Conservation (phyloP, 257 asterid genomes). For the Echites panduratus region DNA sequence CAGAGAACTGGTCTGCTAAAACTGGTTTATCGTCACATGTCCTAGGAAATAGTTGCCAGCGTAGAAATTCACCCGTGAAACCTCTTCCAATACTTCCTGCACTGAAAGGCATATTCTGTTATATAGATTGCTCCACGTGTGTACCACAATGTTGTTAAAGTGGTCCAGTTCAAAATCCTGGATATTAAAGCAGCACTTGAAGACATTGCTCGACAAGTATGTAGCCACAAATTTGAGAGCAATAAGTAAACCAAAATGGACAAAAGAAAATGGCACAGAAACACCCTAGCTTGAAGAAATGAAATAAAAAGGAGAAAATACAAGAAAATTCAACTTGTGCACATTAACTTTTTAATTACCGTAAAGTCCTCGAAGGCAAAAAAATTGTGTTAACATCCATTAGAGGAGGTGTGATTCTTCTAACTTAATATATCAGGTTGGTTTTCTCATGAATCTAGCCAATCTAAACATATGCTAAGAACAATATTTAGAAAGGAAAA, state of each 20-base stretch:
- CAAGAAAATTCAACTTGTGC: neutral
- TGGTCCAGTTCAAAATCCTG: neutral
- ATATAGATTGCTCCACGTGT: slow-evolving; percentile 9
- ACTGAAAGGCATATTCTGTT: slow-evolving; percentile 41
- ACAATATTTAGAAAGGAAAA: neutral
- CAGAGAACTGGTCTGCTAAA: slow-evolving; percentile 85
- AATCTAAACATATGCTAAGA: neutral
- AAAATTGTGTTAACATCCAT: neutral
- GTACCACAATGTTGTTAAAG: neutral
- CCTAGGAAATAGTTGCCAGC: slow-evolving; percentile 87
- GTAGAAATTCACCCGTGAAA: slow-evolving; percentile 81
- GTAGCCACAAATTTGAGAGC: neutral
- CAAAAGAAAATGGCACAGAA: neutral
- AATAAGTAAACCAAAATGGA: neutral
- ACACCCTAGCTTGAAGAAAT: neutral
- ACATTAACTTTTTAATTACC: neutral
- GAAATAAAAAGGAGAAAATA: neutral
- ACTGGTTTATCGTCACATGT: slow-evolving; percentile 79
- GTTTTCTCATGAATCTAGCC: neutral
- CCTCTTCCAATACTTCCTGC: slow-evolving; percentile 98
- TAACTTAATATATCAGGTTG: neutral
- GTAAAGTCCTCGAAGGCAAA: neutral
- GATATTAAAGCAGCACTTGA: neutral
- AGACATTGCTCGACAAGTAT: neutral
- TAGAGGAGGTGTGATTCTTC: neutral